Evolutionary conservation across 2,329 filamentous ascomycete genomes (phyloP).

Genomic region (Lizonia empirigonia): DNA sequence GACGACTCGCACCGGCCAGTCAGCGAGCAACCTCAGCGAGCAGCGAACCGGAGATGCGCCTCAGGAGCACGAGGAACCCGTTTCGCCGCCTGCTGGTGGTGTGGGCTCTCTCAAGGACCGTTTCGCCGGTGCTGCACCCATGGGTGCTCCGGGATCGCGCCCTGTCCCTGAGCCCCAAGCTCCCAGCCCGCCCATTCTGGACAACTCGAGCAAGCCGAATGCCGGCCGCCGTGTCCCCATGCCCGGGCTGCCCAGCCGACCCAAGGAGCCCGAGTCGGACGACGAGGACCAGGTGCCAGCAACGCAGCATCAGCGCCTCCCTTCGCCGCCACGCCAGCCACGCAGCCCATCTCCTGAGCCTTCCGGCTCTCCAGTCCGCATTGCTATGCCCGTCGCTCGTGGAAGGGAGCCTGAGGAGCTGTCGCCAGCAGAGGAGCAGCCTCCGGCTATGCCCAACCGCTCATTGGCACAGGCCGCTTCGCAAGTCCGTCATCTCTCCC

Average conservation of each 20-base stretch:
- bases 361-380: conserved; percentile 76
- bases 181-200: conserved; percentile 65
- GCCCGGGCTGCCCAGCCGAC: conserved; percentile 72
- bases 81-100: conserved; percentile 63
- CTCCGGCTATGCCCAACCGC: conserved; percentile 66
- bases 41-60: conserved; percentile 67
- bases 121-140: conserved; percentile 75
- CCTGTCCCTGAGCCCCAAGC: conserved; percentile 50
- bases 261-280: conserved; percentile 51
- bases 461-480: conserved; percentile 68
- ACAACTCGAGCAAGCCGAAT: conserved; percentile 71
- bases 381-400: conserved; percentile 83
- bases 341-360: conserved; percentile 57
- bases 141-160: conserved; percentile 53
- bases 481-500: conserved; percentile 66
- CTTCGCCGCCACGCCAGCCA: conserved; percentile 48
- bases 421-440: conserved; percentile 56
- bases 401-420: conserved; percentile 59
- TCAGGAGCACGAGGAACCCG: conserved; percentile 55
- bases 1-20: conserved; percentile 72
- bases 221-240: conserved; percentile 73
- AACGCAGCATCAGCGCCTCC: conserved; percentile 57
- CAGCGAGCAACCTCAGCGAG: conserved; percentile 57
- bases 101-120: conserved; percentile 79
- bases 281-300: conserved; percentile 57